Base-by-base conservation (phyloP, 2,329 filamentous ascomycete species). In the Trichoderma gracile region DNA sequence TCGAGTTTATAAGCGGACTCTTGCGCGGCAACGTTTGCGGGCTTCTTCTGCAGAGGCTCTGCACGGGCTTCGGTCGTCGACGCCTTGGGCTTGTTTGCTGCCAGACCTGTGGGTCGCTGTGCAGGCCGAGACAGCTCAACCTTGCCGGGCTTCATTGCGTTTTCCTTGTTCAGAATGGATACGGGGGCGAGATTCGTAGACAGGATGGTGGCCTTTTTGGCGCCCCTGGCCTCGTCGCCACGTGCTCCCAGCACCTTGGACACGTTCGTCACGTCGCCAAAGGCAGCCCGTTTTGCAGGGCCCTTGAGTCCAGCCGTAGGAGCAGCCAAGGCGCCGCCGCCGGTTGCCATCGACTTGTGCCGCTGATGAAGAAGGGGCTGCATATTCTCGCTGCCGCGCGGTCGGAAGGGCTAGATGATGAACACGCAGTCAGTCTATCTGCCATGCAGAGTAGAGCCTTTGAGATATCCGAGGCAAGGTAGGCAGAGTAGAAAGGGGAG, bases 261-360 rank as follows among this genome's bases (percentile, higher is more conserved):
- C 52, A 83, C 87, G 73, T 93, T 94, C 81, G 90, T 95, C 67
- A 95, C 84, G 74, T 96, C 93, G 56, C 86, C 90, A 76, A 96
- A 93, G 14, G 87, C 91, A 67, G 88, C 87, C 69, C 93, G 88
- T 80, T 93, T 95, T 63, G 88, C 82, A 64, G 85, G 74, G 45
- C 76, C 76, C 33, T 76, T 77, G 46, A 78, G 70, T 42, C 76
- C 77, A 23, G 66, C 67, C 21, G 67, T 65, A 14, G 69, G 57
- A 3, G 67, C 68, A 14, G 69, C 68, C 33, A 73, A 67, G 70
- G 72, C 74, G 45, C 65, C 68, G 33, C 70, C 68, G 50, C 91
- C 69, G 83, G 84, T 77, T 78, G 89, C 76, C 76, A 87, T 88
- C 9, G 93, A 96, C 78, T 96, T 96, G 79, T 92, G 89, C 68